Evolutionary conservation across 1,284 basidiomycete species (phyloP).

Genomic region (Sanghuangporus sanghuang): DNA sequence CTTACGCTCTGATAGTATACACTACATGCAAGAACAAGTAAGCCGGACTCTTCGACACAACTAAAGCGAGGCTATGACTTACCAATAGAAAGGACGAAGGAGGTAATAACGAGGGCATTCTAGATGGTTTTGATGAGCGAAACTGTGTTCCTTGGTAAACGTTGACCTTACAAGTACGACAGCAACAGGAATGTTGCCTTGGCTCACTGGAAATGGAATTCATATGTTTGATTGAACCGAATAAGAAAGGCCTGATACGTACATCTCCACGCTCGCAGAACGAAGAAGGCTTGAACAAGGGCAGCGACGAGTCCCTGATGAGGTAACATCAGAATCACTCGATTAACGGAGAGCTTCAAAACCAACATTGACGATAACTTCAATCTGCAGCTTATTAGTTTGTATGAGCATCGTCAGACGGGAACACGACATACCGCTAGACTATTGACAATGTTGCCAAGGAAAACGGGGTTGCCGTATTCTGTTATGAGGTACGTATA

Average conservation of each 20-base stretch:
- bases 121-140: neutral
- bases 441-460: slow-evolving; percentile 8
- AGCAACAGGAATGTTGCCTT: slow-evolving; percentile 8
- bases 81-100: slow-evolving; percentile 3
- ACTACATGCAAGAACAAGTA: neutral
- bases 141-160: neutral
- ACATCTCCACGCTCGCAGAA: slow-evolving; percentile 17
- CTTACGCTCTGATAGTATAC: slow-evolving; percentile 8
- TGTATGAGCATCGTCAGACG: neutral
- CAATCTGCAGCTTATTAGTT: neutral
- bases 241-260: neutral
- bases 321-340: too few relatives aligned
- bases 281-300: slow-evolving; percentile 16
- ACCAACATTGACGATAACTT: slow-evolving; percentile 8
- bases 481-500: slow-evolving; percentile 18
- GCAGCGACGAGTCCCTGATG: slow-evolving; percentile 7
- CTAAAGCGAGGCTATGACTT: neutral
- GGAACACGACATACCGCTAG: slow-evolving; percentile 10
- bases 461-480: slow-evolving; percentile 11
- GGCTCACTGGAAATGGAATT: slow-evolving; percentile 6
- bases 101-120: neutral
- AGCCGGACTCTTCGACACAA: neutral
- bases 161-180: slow-evolving; percentile 2
- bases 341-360: neutral
- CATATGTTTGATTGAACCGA: neutral